Conservation (phyloP, 441 rosid genomes). For the Adansonia grandidieri region DNA sequence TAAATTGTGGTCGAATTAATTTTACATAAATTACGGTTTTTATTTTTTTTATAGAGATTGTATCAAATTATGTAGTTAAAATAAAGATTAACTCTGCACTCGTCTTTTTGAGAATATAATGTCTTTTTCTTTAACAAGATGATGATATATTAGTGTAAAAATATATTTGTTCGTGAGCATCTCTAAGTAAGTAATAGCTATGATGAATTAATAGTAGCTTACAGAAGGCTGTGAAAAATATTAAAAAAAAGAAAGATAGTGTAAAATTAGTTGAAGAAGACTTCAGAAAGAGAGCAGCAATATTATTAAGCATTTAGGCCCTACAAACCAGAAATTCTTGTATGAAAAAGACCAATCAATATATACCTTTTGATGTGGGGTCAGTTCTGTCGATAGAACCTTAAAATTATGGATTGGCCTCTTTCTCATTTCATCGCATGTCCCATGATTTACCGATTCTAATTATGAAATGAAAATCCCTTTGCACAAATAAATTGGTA, state of each 20-base stretch:
- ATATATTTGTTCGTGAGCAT: too few species aligned
- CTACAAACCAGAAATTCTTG: background rate
- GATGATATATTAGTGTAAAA: too few species aligned
- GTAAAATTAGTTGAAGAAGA: background rate
- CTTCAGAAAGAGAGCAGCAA: background rate
- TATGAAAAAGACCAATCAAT: background rate
- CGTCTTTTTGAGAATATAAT: too few species aligned
- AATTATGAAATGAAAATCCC: background rate
- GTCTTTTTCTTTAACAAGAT: too few species aligned
- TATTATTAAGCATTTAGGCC: background rate
- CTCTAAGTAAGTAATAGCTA: too few species aligned
- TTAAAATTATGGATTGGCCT: background rate
- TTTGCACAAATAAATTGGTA: background rate
- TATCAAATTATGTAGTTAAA: background rate
- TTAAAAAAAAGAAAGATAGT: too few species aligned
- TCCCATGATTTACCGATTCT: background rate
- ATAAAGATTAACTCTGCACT: too few species aligned
- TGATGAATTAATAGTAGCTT: too few species aligned
- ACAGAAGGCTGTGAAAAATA: too few species aligned
- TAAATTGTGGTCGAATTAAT: background rate
- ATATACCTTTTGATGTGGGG: background rate
- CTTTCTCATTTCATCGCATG: background rate
- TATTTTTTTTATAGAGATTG: background rate
- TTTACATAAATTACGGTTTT: background rate
- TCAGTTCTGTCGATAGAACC: conserved; percentile 26